Evolutionary conservation across 768 basidiomycete genomes (phyloP).

Genomic region (Gymnopilus dilepis): DNA sequence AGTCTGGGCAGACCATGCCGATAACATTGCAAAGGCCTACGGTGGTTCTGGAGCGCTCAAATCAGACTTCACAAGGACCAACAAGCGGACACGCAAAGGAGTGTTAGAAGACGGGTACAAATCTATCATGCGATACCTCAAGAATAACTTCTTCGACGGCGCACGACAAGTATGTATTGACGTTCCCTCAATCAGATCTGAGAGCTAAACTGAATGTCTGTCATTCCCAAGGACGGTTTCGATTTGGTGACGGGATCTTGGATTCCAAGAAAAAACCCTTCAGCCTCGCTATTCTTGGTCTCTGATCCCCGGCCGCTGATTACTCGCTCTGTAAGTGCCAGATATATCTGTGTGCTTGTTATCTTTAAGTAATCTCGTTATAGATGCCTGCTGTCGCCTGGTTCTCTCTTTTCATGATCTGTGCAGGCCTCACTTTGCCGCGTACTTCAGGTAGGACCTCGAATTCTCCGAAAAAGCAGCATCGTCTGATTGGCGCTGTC

Average conservation of each 20-base stretch:
- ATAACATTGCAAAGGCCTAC: constrained; percentile 88
- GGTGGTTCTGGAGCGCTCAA: constrained; percentile 96
- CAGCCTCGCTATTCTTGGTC: constrained; percentile 72
- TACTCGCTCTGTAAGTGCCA: constrained; percentile 74
- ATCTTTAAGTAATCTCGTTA: constrained; percentile 10
- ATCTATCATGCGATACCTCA: constrained; percentile 82
- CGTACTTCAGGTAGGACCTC: constrained; percentile 77
- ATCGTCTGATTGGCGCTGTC: constrained; percentile 7
- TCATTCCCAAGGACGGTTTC: constrained; percentile 77
- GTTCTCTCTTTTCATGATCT: constrained; percentile 88
- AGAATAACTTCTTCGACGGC: constrained; percentile 97
- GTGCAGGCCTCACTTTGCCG: constrained; percentile 85
- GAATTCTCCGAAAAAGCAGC: neutral
- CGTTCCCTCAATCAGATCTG: neutral
- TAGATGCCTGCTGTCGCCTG: constrained; percentile 85
- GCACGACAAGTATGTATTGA: constrained; percentile 69
- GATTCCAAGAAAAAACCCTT: constrained; percentile 79
- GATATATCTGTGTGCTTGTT: neutral
- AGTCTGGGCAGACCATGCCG: constrained; percentile 99
- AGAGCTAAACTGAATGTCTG: neutral
- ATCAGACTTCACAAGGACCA: constrained; percentile 95
- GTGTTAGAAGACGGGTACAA: constrained; percentile 86
- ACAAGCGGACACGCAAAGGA: constrained; percentile 84
- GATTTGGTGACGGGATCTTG: constrained; percentile 93
- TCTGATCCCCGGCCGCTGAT: constrained; percentile 82